Percentiles rank a stretch among this genome's conserved stretches.
Conservation (phyloP, 495 filamentous ascomycete genomes). For the Trichodelitschia bisporula region DNA sequence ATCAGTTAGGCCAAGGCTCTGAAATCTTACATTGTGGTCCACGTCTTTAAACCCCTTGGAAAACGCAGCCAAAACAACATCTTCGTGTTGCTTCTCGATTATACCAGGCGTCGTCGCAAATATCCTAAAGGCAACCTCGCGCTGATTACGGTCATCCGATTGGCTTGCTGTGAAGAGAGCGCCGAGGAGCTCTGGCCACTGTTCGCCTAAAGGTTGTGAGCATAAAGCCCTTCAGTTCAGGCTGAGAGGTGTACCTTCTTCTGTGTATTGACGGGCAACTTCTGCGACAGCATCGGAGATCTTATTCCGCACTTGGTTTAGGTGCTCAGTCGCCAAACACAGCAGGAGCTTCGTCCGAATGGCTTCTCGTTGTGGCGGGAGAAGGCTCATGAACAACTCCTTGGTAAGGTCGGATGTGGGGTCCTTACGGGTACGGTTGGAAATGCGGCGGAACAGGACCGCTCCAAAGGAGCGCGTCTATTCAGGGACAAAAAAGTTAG, state of each 20-base stretch:
- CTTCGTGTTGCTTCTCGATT: conserved; percentile 87
- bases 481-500: no score
- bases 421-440: conserved; percentile 62
- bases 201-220: conserved; percentile 28
- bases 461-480: conserved; percentile 75
- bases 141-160: conserved; percentile 49
- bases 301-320: conserved; percentile 62
- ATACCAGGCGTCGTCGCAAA: conserved; percentile 89
- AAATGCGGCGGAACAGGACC: conserved; percentile 83
- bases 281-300: conserved; percentile 92
- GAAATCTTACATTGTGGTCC: conserved; percentile 39
- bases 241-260: conserved; percentile 34
- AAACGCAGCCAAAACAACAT: conserved; percentile 62
- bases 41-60: conserved; percentile 78
- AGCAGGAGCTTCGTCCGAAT: conserved; percentile 66
- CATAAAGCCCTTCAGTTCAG: background rate
- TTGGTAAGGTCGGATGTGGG: conserved; percentile 39
- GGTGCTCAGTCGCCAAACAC: conserved; percentile 42
- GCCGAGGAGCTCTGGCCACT: conserved; percentile 77
- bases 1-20: no score
- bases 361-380: conserved; percentile 37
- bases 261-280: conserved; percentile 78
- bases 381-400: conserved; percentile 63
- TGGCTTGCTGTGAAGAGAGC: conserved; percentile 75
- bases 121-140: conserved; percentile 79